These are phyloP conservation scores for Tremellales sp. DNA, from an alignment of 1,284 basidiomycete genomes.

Conservation along the genomic window DNA sequence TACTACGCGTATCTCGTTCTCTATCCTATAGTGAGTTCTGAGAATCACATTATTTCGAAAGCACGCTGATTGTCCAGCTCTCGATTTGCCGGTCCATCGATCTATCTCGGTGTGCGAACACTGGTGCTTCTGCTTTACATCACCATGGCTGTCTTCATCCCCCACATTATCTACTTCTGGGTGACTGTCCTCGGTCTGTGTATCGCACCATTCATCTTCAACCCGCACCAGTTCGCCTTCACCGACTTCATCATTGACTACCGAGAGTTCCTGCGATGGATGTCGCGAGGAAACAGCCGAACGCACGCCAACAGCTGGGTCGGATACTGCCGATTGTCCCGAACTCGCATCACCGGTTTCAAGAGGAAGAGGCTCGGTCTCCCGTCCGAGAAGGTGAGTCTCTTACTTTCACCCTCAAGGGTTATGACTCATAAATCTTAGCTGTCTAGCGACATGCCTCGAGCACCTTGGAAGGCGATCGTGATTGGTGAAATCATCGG, in stretches of 20 bases:
- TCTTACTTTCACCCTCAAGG: not conserved
- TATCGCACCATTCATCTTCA: conserved; percentile 91
- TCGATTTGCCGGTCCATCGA: conserved; percentile 91
- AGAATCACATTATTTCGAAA: not conserved
- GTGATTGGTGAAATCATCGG: conserved; percentile 82
- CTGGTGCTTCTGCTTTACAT: conserved; percentile 85
- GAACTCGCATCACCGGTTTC: conserved; percentile 95
- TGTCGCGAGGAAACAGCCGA: conserved; percentile 91
- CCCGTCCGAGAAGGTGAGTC: conserved; percentile 72
- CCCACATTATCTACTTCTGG: conserved; percentile 95
- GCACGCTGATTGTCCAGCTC: conserved; percentile 53
- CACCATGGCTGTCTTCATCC: conserved; percentile 81
- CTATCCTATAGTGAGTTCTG: conserved; percentile 64
- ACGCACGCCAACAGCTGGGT: conserved; percentile 98
- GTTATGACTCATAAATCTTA: not conserved
- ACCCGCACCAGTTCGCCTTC: conserved; percentile 93
- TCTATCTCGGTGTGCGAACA: conserved; percentile 91
- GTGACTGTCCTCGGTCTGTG: conserved; percentile 80
- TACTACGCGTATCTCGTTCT: conserved; percentile 86
- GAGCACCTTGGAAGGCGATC: conserved; percentile 84
- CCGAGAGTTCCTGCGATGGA: conserved; percentile 93
- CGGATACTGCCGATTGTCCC: conserved; percentile 88
- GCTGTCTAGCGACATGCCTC: conserved; percentile 82
- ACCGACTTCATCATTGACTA: conserved; percentile 95
- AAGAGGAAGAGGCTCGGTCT: conserved; percentile 93